A percentile compares a stretch with the other conserved stretches of the same genome.
These are phyloP conservation scores for Cyclostephanos invisitatus DNA, from an alignment of 108 stramenopile genomes.

Conservation along the genomic window DNA sequence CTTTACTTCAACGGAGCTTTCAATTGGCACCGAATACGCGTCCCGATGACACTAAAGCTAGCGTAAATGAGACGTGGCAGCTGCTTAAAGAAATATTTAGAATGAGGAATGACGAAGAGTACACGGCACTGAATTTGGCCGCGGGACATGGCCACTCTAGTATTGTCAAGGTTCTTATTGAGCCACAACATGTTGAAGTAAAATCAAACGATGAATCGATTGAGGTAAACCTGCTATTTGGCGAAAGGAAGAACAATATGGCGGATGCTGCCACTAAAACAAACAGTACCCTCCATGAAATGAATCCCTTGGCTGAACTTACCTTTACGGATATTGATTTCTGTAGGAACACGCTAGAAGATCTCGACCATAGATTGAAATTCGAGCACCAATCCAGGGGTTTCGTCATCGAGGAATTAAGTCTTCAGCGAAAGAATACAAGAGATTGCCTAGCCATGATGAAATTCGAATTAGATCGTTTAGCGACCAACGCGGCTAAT, in stretches of 20 bases:
- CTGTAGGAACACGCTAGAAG: conserved; percentile 32
- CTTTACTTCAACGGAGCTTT: conserved; percentile 24
- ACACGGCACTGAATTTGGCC: conserved; percentile 48
- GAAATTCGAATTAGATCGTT: conserved; percentile 13
- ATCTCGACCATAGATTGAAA: conserved; percentile 28
- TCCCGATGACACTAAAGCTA: neutral
- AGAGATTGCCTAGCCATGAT: conserved; percentile 27
- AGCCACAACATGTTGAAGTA: neutral
- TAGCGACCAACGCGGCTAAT: conserved; percentile 7
- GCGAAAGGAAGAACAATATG: neutral
- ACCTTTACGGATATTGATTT: conserved; percentile 32
- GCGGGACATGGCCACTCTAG: conserved; percentile 52
- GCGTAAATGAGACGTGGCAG: conserved; percentile 16
- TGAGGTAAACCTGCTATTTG: conserved; percentile 1
- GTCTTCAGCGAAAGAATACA: conserved; percentile 15
- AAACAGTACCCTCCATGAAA: neutral
- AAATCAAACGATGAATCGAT: neutral
- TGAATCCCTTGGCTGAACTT: conserved; percentile 31
- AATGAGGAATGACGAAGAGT: conserved; percentile 23
- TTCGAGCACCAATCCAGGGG: conserved; percentile 11
- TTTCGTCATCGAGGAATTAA: conserved; percentile 7
- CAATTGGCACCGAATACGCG: conserved; percentile 2
- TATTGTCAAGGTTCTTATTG: conserved; percentile 42
- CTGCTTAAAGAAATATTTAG: conserved; percentile 23
- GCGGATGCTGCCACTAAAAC: neutral